A percentile compares a stretch with the other conserved stretches of the same genome.
phyloP scores from a whole-genome alignment of 139 green algal species.

The Zygnema cylindricum region DNA sequence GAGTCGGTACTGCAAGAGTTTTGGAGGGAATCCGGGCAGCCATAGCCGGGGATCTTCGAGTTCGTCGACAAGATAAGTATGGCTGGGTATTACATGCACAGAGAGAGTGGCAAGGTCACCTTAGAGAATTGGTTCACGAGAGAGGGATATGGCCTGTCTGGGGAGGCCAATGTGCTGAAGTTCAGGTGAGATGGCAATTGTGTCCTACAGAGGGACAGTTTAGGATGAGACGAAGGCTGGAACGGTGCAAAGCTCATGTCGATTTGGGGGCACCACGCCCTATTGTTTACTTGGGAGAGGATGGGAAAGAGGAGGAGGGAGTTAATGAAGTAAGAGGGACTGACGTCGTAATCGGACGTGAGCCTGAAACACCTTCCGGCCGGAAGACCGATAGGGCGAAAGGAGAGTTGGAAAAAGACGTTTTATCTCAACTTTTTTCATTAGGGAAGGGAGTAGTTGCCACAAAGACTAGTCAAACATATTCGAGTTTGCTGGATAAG shows the following conservation, averaged over 20 bases:
- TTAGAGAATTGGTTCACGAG: conserved; percentile 34
- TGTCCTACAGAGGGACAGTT: conserved; percentile 40
- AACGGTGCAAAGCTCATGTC: neutral
- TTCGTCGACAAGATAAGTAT: conserved; percentile 31
- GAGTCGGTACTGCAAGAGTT: neutral
- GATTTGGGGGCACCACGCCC: neutral
- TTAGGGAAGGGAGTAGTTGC: neutral
- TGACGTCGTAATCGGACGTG: neutral
- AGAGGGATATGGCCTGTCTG: conserved; percentile 26
- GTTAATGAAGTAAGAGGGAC: neutral
- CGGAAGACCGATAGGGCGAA: neutral
- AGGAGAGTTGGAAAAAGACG: neutral
- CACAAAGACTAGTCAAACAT: neutral
- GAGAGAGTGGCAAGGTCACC: conserved; percentile 22
- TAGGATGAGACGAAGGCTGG: conserved; percentile 41
- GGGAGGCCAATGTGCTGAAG: neutral
- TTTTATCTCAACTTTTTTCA: neutral
- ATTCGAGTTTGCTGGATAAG: conserved; percentile 14
- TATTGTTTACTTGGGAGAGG: neutral
- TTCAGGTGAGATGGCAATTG: conserved; percentile 39
- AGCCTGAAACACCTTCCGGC: neutral
- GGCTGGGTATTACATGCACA: conserved; percentile 37
- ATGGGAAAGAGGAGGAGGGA: neutral
- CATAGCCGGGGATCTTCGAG: neutral
- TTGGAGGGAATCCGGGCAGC: neutral